Base-by-base conservation (phyloP, 345 rosid species). In the Brassica carinata region DNA sequence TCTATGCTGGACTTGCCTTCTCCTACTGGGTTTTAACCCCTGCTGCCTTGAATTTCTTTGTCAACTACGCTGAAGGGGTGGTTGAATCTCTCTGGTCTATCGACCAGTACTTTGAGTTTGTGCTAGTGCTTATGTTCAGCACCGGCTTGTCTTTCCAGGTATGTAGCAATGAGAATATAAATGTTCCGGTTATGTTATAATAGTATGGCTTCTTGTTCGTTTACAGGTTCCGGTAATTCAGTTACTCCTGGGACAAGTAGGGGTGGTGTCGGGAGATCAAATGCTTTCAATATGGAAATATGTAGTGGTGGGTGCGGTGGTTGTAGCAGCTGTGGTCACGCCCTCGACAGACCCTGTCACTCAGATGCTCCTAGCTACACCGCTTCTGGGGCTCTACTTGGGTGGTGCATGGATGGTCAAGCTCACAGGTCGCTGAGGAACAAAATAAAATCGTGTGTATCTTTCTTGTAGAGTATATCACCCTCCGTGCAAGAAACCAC, bases 291-390 rank as follows among this genome's bases (percentile, higher is more conserved):
- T 96, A 29, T 96, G 99, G 99, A 87, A 94, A 85, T 93, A 96
- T 36, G 98, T 96, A 34, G 94, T 95, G 27, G 98, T 93, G 5
- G 99, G 99, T 30, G 94, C 98, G 0, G 97, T 96, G 15, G 82
- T 96, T 62, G 98, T 89, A 7, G 98, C 99, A 17, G 99, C 99
- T 38, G 88, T 96, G 14, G 85, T 96, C 36, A 96, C 99, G 6
- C 99, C 99, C 58, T 95, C 99, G 10, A 93, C 98, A 2, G 98
- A 96, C 83, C 99, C 99, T 85, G 93, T 96, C 14, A 96, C 99
- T 65, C 99, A 93, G 84, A 27, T 93, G 85, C 97, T 96, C 83
- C 82, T 93, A 53, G 99, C 99, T 4, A 87, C 82, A 4, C 99
- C 99, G 2, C 97, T 93, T 81, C 85, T 96, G 0, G 98, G 99